Evolutionary conservation across 148 eudicot species (phyloP), one percentile per base, ranked within the genome.

Genomic region (Fagopyrum esculentum): DNA sequence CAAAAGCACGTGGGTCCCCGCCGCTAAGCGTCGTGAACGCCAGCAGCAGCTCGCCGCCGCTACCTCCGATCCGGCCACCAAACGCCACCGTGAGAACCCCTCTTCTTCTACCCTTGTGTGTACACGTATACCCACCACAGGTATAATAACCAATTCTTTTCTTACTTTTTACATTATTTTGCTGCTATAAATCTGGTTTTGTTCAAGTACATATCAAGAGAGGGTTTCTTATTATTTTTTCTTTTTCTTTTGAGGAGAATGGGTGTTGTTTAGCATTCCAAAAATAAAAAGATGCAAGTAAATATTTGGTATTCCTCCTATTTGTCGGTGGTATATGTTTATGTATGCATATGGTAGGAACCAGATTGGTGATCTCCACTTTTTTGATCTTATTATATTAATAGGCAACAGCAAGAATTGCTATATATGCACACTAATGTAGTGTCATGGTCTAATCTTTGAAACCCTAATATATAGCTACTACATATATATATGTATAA

Each of bases 1-100:
- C 7, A 93, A 84, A 78, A 90, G 96, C 78, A 93, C 98, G 5
- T 93, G 98, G 98, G 91, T 93, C 9, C 97, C 98, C 0, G 97
- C 98, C 30, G 87, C 97, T 0, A 88, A 81, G 51, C 80, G 98
- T 30, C 82, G 98, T 0, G 98, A 93, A 55, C 69, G 95, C 45
- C 92, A 84, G 12, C 97, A 78, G 6, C 82, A 78, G 80, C 26
- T 86, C 56, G 74, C 82, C 29, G 22, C 80, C 6, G 71, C 82
- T 0, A 84, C 78, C 5, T 76, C 57, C 4, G 80, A 56, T 17
- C 55, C 51, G 54, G 52, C 55, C 30, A 45, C 6, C 40, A 56
- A 56, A 50, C 57, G 76, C 29, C 66, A 16, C 19, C 57, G 76
- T 3, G 76, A 40, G 15, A 40, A 74, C 43, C 47, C 63, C 9